Conservation (phyloP, 345 rosid species). For the Rhodamnia argentea region DNA sequence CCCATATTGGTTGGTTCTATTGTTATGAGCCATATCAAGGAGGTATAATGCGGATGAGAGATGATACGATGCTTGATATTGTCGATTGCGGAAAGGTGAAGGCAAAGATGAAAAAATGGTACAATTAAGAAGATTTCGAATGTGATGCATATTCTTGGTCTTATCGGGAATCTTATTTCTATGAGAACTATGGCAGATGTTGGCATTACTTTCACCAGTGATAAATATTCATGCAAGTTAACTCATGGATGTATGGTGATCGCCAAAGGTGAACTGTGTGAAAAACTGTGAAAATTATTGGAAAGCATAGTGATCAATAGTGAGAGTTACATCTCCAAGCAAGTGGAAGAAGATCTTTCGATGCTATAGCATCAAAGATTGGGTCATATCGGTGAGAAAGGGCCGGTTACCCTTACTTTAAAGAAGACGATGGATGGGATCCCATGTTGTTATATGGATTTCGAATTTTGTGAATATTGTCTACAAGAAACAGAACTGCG, state of each 20-base stretch:
- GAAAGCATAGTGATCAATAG: not conserved
- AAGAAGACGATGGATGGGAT: not conserved
- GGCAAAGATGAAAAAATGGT: not conserved
- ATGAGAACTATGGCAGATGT: not conserved
- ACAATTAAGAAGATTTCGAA: too few relatives aligned
- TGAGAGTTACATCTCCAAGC: not conserved
- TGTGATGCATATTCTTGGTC: not conserved
- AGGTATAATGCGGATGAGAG: not conserved
- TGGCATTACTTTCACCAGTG: not conserved
- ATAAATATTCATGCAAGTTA: not conserved
- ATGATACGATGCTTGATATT: not conserved
- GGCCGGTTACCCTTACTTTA: not conserved
- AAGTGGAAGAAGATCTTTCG: not conserved
- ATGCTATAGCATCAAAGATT: not conserved
- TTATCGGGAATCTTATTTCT: not conserved
- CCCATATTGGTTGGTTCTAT: not conserved
- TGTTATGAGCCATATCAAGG: not conserved
- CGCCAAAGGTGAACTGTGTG: not conserved
- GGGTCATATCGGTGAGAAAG: not conserved
- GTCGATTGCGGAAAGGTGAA: not conserved
- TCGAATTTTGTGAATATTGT: not conserved
- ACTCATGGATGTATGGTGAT: not conserved
- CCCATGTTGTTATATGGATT: too few relatives aligned
- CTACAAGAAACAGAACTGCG: fast-evolving
- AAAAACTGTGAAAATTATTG: too few relatives aligned